A percentile compares a stretch with the other conserved stretches of the same genome.
These are phyloP conservation scores for Cutaneotrichosporon cavernicola DNA, from an alignment of 1,284 basidiomycete species.

Conservation along the genomic window DNA sequence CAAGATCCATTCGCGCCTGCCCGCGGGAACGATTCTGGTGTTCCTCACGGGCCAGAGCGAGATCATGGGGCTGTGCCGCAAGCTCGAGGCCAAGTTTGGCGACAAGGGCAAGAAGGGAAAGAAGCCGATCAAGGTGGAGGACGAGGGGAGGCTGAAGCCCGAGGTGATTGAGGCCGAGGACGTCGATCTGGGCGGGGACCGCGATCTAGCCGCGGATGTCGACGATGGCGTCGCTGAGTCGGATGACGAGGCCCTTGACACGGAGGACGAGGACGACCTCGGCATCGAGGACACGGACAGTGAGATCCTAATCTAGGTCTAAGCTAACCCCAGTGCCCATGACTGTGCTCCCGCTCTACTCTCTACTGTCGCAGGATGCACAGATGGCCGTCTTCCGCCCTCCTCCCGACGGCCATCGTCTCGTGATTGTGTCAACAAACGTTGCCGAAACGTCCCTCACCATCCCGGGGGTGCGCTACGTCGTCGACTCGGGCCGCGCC, in stretches of 20 bases:
- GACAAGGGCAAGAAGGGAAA: constrained; percentile 52
- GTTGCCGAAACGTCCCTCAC: constrained; percentile 77
- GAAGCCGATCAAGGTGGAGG: constrained; percentile 2
- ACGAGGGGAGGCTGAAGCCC: constrained; percentile 24
- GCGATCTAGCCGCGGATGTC: constrained; percentile 56
- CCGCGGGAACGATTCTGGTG: constrained; percentile 68
- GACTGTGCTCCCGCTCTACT: constrained; percentile 73
- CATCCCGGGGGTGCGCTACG: constrained; percentile 73
- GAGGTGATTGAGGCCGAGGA: constrained; percentile 54
- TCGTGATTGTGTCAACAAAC: constrained; percentile 73
- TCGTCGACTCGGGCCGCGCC: constrained; percentile 71
- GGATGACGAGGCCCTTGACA: constrained; percentile 54
- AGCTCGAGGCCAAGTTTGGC: constrained; percentile 76
- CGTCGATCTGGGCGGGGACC: constrained; percentile 50
- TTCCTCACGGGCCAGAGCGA: constrained; percentile 78
- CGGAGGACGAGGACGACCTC: constrained; percentile 54
- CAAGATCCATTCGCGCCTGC: constrained; percentile 72
- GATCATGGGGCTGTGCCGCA: constrained; percentile 65
- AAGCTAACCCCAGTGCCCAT: constrained; percentile 56
- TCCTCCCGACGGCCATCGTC: constrained; percentile 63
- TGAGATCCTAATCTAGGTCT: constrained; percentile 24
- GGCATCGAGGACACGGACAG: constrained; percentile 52
- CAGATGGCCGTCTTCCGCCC: constrained; percentile 71
- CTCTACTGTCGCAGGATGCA: constrained; percentile 67
- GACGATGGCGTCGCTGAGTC: constrained; percentile 53